These are phyloP conservation scores for Eragrostis tef DNA, from an alignment of 202 grass and related monocot genomes.

Conservation along the genomic window DNA sequence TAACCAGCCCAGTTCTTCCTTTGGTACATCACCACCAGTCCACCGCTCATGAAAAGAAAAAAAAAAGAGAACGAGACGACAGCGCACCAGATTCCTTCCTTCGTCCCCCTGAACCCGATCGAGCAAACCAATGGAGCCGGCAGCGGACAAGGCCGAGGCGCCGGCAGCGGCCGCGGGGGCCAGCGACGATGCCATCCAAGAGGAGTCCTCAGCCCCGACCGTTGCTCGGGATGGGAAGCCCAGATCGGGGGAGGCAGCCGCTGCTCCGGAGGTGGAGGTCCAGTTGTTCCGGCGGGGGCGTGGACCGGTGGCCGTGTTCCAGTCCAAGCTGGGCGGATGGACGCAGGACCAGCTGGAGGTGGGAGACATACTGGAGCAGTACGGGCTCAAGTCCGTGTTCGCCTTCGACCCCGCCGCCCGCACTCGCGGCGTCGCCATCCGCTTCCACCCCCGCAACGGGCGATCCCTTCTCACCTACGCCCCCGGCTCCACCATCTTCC, in stretches of 20 bases:
- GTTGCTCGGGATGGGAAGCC: constrained; percentile 44
- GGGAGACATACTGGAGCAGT: constrained; percentile 82
- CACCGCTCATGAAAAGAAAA: too few species aligned
- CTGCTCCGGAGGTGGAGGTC: constrained; percentile 73
- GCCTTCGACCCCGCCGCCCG: constrained; percentile 65
- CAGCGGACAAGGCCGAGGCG: constrained; percentile 18
- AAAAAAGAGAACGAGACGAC: too few species aligned
- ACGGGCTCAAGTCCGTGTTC: constrained; percentile 83
- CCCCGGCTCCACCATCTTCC: constrained; percentile 58
- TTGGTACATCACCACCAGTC: not conserved
- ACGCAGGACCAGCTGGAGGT: constrained; percentile 92
- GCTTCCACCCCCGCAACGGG: constrained; percentile 80
- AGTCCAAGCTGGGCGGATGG: constrained; percentile 70
- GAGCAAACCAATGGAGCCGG: constrained; percentile 49
- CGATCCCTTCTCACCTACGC: constrained; percentile 81
- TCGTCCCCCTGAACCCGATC: constrained; percentile 35
- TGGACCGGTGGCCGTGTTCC: constrained; percentile 74
- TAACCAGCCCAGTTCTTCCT: constrained; percentile 12
- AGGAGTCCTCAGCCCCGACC: constrained; percentile 39
- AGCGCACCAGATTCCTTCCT: constrained; percentile 16
- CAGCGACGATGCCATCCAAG: constrained; percentile 58
- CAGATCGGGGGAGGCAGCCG: constrained; percentile 54
- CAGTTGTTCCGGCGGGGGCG: constrained; percentile 70
- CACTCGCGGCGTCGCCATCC: constrained; percentile 68
- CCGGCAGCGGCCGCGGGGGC: constrained; percentile 27